Evolutionary conservation across 2,329 filamentous ascomycete genomes (phyloP).

Genomic region (Colletotrichum sp.): DNA sequence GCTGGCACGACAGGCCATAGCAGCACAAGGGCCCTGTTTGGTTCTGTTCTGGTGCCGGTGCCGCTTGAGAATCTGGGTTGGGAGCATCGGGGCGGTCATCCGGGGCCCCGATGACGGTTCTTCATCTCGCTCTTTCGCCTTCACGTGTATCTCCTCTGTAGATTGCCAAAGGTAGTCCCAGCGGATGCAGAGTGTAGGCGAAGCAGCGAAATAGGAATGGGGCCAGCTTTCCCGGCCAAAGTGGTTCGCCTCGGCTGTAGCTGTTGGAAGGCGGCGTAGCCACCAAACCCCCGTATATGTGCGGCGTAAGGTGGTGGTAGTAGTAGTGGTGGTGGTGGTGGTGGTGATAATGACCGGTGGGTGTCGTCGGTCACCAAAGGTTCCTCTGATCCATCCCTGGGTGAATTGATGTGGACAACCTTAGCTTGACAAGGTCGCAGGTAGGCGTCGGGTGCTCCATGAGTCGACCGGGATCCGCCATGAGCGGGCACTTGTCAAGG

Average conservation of each 20-base stretch:
- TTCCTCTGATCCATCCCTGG: not conserved
- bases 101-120: not conserved
- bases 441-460: not conserved
- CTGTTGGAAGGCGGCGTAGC: not conserved
- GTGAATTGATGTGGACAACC: not conserved
- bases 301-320: not conserved
- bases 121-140: not conserved
- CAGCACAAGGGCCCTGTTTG: not conserved
- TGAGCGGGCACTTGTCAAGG: not conserved
- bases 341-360: not conserved
- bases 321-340: not conserved
- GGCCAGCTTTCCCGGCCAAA: not conserved
- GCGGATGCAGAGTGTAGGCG: not conserved
- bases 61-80: not conserved
- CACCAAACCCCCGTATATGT: not conserved
- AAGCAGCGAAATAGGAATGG: not conserved
- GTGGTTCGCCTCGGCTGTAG: not conserved
- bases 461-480: not conserved
- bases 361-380: not conserved
- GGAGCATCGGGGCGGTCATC: not conserved
- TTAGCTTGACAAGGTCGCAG: not conserved
- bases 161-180: not conserved
- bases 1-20: not conserved
- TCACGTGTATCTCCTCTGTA: not conserved
- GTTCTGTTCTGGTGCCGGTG: not conserved